These are phyloP conservation scores for Sphaerostilbella broomeana DNA, from an alignment of 2,329 filamentous ascomycete genomes.

Conservation along the genomic window DNA sequence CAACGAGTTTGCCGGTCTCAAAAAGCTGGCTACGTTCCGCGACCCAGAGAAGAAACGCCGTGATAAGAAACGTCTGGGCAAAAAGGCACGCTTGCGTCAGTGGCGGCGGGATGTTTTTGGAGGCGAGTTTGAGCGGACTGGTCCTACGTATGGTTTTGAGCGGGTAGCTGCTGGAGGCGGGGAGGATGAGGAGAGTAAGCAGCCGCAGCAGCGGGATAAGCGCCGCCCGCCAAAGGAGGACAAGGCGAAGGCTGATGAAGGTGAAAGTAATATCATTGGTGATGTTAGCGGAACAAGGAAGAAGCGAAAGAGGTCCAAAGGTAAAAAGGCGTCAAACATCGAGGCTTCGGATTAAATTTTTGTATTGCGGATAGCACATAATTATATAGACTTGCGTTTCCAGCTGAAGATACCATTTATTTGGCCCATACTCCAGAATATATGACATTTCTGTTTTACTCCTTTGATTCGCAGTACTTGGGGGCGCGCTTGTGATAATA, in stretches of 20 bases:
- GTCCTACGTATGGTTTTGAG: constrained; percentile 54
- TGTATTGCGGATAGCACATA: too few species aligned
- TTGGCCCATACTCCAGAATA: too few species aligned
- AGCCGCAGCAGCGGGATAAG: constrained; percentile 11
- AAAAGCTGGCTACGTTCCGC: constrained; percentile 88
- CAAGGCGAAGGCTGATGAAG: constrained; percentile 15
- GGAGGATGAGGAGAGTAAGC: constrained; percentile 13
- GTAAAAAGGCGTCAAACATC: constrained; percentile 28
- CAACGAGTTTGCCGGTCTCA: constrained; percentile 86
- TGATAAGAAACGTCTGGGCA: constrained; percentile 82
- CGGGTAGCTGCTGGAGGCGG: constrained; percentile 26
- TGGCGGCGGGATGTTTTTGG: constrained; percentile 69
- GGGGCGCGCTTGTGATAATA: too few species aligned
- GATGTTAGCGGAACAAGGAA: constrained; percentile 30
- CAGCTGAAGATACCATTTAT: too few species aligned
- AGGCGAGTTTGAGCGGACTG: constrained; percentile 47
- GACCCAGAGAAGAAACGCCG: constrained; percentile 83
- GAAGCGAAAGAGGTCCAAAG: constrained; percentile 48
- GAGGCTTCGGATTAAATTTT: too few species aligned
- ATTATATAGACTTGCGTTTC: too few species aligned
- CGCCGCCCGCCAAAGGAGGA: constrained; percentile 8
- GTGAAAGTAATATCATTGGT: constrained; percentile 24
- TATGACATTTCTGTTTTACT: too few species aligned
- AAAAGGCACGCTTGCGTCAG: constrained; percentile 83
- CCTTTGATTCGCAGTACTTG: too few species aligned